Conservation (phyloP, 1,284 basidiomycete genomes). For the Rhodofomes roseus region DNA sequence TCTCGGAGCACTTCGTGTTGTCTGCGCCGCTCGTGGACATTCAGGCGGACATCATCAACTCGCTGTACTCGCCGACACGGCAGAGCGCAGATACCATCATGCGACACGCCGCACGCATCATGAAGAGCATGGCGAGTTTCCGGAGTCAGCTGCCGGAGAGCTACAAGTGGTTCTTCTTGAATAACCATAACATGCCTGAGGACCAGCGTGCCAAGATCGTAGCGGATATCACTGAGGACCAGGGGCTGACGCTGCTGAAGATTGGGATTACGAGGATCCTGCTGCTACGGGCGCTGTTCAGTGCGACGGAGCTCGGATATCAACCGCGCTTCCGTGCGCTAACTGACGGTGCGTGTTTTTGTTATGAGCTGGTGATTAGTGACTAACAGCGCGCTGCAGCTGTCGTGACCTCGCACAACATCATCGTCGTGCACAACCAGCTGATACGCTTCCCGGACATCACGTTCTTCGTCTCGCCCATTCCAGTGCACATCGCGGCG, state of each 20-base stretch:
- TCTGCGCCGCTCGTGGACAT: slow-evolving; percentile 72
- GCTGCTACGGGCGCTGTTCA: slow-evolving; percentile 71
- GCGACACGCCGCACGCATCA: slow-evolving; percentile 71
- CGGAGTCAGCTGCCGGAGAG: slow-evolving; percentile 59
- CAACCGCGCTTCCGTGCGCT: slow-evolving; percentile 62
- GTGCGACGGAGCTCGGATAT: slow-evolving; percentile 64
- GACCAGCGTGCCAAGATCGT: slow-evolving; percentile 65
- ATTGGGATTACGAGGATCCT: slow-evolving; percentile 76
- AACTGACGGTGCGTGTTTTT: slow-evolving; percentile 55
- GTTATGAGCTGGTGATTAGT: background rate
- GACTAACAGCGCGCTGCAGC: slow-evolving; percentile 38
- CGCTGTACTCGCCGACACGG: slow-evolving; percentile 68
- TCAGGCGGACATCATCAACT: slow-evolving; percentile 82
- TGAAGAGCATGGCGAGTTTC: slow-evolving; percentile 69
- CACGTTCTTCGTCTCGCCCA: slow-evolving; percentile 81
- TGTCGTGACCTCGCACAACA: slow-evolving; percentile 79
- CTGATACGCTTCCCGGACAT: slow-evolving; percentile 78
- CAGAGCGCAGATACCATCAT: slow-evolving; percentile 66
- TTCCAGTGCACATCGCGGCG: slow-evolving; percentile 79
- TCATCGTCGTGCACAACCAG: slow-evolving; percentile 75
- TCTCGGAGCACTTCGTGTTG: slow-evolving; percentile 70
- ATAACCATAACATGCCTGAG: slow-evolving; percentile 65
- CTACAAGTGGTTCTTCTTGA: slow-evolving; percentile 69
- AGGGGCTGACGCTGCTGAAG: slow-evolving; percentile 76
- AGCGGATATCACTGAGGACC: slow-evolving; percentile 69